phyloP scores from a whole-genome alignment of 2,329 filamentous ascomycete genomes.

The Fusarium devonianum region DNA sequence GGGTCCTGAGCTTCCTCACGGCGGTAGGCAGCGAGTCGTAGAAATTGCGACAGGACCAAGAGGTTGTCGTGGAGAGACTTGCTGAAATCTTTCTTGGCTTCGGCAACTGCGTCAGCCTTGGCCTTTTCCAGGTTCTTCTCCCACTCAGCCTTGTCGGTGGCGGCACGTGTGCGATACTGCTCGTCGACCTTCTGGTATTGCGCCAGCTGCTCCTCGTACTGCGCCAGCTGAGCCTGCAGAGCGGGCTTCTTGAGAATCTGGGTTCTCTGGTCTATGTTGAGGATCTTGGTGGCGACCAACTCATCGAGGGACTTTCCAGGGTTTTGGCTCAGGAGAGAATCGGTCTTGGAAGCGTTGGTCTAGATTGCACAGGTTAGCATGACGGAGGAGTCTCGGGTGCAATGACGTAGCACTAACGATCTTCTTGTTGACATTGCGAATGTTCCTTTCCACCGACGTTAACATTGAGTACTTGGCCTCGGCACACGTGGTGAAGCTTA shows the following conservation, averaged over 20 bases:
- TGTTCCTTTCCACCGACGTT: conserved; percentile 65
- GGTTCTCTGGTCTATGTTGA: conserved; percentile 82
- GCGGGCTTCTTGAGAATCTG: conserved; percentile 79
- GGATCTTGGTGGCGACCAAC: conserved; percentile 73
- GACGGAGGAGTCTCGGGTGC: conserved; percentile 9
- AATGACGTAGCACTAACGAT: conserved; percentile 67
- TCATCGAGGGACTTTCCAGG: conserved; percentile 75
- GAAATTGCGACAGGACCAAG: conserved; percentile 77
- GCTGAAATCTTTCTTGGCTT: conserved; percentile 58
- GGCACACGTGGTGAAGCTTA: conserved; percentile 53
- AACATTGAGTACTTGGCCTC: conserved; percentile 16
- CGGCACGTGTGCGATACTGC: conserved; percentile 70
- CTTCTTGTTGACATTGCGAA: conserved; percentile 94
- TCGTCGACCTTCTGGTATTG: conserved; percentile 79
- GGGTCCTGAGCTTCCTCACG: conserved; percentile 73
- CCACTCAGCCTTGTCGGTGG: conserved; percentile 65
- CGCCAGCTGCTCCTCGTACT: conserved; percentile 75
- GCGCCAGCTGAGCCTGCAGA: conserved; percentile 71
- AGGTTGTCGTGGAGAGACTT: conserved; percentile 70
- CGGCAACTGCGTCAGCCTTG: conserved; percentile 60
- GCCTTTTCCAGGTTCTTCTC: conserved; percentile 65
- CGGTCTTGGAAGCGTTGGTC: conserved; percentile 76
- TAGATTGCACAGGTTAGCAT: conserved; percentile 46
- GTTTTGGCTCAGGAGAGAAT: conserved; percentile 73
- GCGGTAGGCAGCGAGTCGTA: conserved; percentile 79